Percentiles rank a stretch among this genome's conserved stretches.
phyloP scores from a whole-genome alignment of 495 filamentous ascomycete genomes.

The Xylaria bambusicola region DNA sequence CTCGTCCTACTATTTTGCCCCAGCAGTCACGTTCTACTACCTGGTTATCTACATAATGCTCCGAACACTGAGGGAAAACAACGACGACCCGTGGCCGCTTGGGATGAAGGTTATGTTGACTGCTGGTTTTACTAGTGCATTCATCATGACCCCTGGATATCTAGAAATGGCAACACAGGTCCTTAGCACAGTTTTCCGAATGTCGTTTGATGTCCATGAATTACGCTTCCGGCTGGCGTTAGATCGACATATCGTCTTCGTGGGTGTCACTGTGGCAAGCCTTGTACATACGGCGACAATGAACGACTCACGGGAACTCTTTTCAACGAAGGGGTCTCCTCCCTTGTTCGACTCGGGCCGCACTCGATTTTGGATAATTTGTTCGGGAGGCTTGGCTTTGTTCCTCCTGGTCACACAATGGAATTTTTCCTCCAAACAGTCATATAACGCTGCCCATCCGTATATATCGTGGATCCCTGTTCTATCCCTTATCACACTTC shows the following conservation, averaged over 20 bases:
- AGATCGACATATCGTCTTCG: constrained; percentile 29
- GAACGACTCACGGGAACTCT: constrained; percentile 9
- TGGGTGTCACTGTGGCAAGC: constrained; percentile 25
- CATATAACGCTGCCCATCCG: constrained; percentile 55
- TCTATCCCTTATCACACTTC: constrained; percentile 50
- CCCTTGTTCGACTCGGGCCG: constrained; percentile 15
- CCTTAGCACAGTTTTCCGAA: constrained; percentile 39
- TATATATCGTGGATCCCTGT: constrained; percentile 58
- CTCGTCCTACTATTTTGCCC: constrained; percentile 61
- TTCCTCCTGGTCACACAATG: constrained; percentile 39
- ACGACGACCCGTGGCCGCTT: constrained; percentile 45
- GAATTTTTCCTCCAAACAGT: constrained; percentile 35
- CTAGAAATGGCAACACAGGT: constrained; percentile 45
- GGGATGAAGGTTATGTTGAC: constrained; percentile 52
- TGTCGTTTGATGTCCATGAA: constrained; percentile 33
- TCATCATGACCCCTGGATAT: constrained; percentile 45
- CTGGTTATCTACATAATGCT: constrained; percentile 56
- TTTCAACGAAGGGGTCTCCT: constrained; percentile 17
- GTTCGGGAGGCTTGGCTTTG: constrained; percentile 26
- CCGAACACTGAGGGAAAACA: constrained; percentile 37
- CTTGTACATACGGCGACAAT: constrained; percentile 23
- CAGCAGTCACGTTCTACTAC: constrained; percentile 64
- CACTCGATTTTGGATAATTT: constrained; percentile 23
- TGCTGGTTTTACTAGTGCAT: constrained; percentile 40
- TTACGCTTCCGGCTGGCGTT: constrained; percentile 24